Conservation (phyloP, 352 stramenopile genomes). For the Globisporangium spinosum region DNA sequence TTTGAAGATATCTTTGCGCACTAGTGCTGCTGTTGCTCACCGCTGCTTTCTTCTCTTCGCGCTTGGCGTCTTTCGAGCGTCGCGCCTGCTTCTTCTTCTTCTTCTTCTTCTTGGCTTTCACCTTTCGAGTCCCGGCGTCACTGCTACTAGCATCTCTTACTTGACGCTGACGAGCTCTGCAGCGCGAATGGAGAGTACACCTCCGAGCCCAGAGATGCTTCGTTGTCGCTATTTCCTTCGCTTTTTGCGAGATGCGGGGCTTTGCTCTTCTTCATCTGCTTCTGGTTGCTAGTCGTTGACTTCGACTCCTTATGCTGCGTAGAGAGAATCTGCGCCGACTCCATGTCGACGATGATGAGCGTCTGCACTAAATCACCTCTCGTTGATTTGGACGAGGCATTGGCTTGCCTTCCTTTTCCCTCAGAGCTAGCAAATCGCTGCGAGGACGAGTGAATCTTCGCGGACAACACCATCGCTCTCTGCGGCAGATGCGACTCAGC, state of each 20-base stretch:
- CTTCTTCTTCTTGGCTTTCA: slow-evolving; percentile 1
- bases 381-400: no score
- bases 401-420: background rate
- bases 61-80: background rate
- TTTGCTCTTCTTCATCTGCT: slow-evolving; percentile 3
- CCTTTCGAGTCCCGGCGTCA: background rate
- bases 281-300: background rate
- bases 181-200: slow-evolving; percentile 31
- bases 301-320: background rate
- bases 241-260: background rate
- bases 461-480: slow-evolving; percentile 5
- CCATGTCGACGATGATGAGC: slow-evolving; percentile 43
- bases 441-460: background rate
- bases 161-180: background rate
- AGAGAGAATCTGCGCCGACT: slow-evolving; percentile 28
- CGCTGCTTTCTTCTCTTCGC: background rate
- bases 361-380: slow-evolving; percentile 28
- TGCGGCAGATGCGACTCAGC: background rate
- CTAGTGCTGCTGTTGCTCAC: background rate
- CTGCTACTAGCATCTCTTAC: background rate
- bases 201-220: slow-evolving; percentile 30
- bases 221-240: background rate
- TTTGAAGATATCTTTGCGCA: background rate
- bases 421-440: background rate
- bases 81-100: background rate